Percentiles rank a stretch among this genome's conserved stretches.
phyloP scores from a whole-genome alignment of 2,329 filamentous ascomycete species.

The Chrysoporthe austroafricana region DNA sequence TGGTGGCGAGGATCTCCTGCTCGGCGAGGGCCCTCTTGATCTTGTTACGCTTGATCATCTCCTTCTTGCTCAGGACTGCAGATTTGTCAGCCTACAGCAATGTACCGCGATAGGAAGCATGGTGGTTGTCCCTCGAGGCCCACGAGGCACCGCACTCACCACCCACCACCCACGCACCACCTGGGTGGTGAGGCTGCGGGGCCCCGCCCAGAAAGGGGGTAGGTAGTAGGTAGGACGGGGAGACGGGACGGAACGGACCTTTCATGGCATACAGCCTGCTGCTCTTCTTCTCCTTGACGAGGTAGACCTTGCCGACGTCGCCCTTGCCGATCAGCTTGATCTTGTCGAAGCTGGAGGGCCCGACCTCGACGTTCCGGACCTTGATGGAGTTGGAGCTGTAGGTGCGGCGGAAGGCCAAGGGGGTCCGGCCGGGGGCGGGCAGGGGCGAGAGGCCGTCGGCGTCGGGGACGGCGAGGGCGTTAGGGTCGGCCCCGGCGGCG shows the following conservation, averaged over 20 bases:
- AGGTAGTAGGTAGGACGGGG: not conserved
- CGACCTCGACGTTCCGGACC: conserved; percentile 94
- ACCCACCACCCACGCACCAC: no score
- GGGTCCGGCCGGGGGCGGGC: conserved; percentile 68
- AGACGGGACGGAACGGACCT: conserved; percentile 59
- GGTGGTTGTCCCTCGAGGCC: no score
- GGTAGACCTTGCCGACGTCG: conserved; percentile 96
- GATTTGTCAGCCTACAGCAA: conserved; percentile 41
- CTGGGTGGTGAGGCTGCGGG: no score
- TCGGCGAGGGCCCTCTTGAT: conserved; percentile 98
- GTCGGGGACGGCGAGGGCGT: conserved; percentile 46
- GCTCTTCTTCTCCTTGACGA: conserved; percentile 98
- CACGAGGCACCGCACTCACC: no score
- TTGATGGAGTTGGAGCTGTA: conserved; percentile 99
- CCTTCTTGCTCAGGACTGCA: conserved; percentile 95
- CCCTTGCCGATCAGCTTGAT: conserved; percentile 99
- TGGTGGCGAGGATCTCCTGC: conserved; percentile 96
- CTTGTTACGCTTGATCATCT: conserved; percentile 99
- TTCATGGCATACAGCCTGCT: conserved; percentile 97
- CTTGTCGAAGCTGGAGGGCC: conserved; percentile 96
- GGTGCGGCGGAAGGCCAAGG: conserved; percentile 83
- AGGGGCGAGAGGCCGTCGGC: conserved; percentile 63
- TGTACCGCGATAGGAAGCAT: not conserved
- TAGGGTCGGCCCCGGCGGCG: conserved; percentile 39
- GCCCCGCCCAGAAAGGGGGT: no score